Evolutionary conservation across 768 basidiomycete genomes (phyloP), one percentile per base, ranked within the genome.

Genomic region (Mycena vitilis): DNA sequence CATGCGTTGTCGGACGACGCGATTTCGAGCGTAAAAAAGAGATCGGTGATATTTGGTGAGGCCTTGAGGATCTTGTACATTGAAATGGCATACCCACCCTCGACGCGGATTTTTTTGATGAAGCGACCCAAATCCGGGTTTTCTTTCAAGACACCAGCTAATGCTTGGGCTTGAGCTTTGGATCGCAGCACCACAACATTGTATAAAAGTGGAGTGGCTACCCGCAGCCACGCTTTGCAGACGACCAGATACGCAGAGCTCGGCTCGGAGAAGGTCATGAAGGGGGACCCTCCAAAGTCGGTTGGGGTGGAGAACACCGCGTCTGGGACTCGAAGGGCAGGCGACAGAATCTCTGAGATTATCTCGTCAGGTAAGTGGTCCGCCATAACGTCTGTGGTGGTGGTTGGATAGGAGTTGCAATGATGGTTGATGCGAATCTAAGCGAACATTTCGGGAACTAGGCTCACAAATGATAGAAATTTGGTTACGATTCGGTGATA

Each of bases 201-300:
- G 58, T 71, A 71, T 1, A 71, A 53, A 2, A 71, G 61, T 0
- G 69, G 69, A 2, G 69, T 71, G 15, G 69, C 48, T 0, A 71
- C 69, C 11, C 69, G 60, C 4, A 71, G 55, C 69, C 69, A 71
- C 1, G 61, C 25, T n/a, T 71, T 71, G 51, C 44, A 66, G 10
- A 66, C 65, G 34, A 63, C 49, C 4, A 66, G 36, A 34, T 38
- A 54, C 16, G 65, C 69, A 10, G 65, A 66, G 34, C 56, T 68
- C 10, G 65, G 66, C 44, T 66, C 65, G 36, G 42, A 38, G 25
- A 34, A 54, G 5, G 11, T 16, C 37, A 52, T 40, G 57, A 63
- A 68, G 7, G 51, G 49, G 7, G 66, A 63, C 12, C 30, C 16
- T 30, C 51, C 42, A 20, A 1, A 22, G 1, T 8, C 4, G 9